phyloP scores from a whole-genome alignment of 306 rosid species.

The Myrica gale region DNA sequence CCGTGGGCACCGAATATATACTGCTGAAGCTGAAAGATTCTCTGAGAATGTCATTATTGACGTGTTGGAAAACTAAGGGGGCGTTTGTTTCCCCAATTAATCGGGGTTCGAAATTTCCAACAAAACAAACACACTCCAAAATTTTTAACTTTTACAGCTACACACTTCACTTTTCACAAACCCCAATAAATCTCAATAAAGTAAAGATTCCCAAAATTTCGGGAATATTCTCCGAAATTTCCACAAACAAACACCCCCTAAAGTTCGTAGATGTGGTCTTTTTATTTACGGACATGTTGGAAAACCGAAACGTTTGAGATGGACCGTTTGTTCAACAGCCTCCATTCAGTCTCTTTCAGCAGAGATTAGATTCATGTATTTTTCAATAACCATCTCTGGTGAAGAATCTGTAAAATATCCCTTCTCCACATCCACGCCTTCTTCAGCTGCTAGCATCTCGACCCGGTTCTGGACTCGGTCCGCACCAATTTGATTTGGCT shows the following conservation, averaged over 20 bases:
- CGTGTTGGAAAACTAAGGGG: not conserved
- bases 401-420: constrained; percentile 81
- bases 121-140: no score
- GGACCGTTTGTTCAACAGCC: not conserved
- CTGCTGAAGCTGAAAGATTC: constrained; percentile 9
- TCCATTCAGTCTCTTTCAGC: constrained; percentile 26
- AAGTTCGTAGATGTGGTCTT: no score
- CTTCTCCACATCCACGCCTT: constrained; percentile 71
- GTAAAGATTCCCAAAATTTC: no score
- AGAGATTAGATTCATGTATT: constrained; percentile 48
- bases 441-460: constrained; percentile 65
- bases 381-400: constrained; percentile 59
- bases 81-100: no score
- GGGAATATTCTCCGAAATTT: no score
- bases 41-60: not conserved
- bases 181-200: no score
- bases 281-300: not conserved
- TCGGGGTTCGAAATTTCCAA: no score
- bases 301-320: not conserved
- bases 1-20: constrained; percentile 17
- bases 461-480: constrained; percentile 69
- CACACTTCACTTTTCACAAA: no score
- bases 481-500: constrained; percentile 72
- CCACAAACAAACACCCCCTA: no score
- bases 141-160: no score